phyloP scores from a whole-genome alignment of 768 basidiomycete species.

The Kwoniella botswanensis region DNA sequence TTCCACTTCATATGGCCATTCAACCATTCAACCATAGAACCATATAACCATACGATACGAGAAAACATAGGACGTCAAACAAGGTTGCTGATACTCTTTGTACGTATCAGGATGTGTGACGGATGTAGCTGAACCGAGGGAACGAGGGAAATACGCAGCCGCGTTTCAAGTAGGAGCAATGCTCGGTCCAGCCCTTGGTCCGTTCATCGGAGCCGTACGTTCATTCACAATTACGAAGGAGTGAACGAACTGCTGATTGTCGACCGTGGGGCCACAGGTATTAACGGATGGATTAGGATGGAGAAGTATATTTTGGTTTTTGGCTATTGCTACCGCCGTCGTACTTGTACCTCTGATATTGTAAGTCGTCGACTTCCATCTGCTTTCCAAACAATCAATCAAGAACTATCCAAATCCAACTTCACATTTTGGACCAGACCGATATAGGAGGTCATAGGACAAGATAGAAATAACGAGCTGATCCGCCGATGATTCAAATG shows the following conservation, averaged over 20 bases:
- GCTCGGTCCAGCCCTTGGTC: slow-evolving; percentile 43
- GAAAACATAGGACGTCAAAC: too few relatives aligned
- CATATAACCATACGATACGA: too few relatives aligned
- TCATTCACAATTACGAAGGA: neutral
- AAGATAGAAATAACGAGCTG: neutral
- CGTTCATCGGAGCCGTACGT: slow-evolving; percentile 19
- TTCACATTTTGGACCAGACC: too few relatives aligned
- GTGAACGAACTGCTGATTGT: neutral
- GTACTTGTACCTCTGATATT: slow-evolving; percentile 59
- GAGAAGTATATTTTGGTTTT: slow-evolving; percentile 60
- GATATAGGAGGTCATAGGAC: too few relatives aligned
- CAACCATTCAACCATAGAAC: slow-evolving; percentile 63
- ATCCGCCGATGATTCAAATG: neutral
- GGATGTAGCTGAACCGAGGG: slow-evolving; percentile 74
- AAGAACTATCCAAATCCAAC: too few relatives aligned
- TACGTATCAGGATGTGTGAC: slow-evolving; percentile 67
- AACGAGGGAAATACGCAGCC: slow-evolving; percentile 77
- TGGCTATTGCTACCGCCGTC: slow-evolving; percentile 44
- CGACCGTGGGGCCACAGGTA: slow-evolving; percentile 29
- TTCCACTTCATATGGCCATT: too few relatives aligned
- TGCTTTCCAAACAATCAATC: neutral
- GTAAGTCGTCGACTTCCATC: slow-evolving; percentile 15
- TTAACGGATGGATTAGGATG: slow-evolving; percentile 69
- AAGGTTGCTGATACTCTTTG: neutral
- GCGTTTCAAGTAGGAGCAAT: slow-evolving; percentile 61